Percentiles rank a stretch among this genome's conserved stretches.
phyloP scores from a whole-genome alignment of 192 early-diverging fungal genomes.

The Podila horticola region DNA sequence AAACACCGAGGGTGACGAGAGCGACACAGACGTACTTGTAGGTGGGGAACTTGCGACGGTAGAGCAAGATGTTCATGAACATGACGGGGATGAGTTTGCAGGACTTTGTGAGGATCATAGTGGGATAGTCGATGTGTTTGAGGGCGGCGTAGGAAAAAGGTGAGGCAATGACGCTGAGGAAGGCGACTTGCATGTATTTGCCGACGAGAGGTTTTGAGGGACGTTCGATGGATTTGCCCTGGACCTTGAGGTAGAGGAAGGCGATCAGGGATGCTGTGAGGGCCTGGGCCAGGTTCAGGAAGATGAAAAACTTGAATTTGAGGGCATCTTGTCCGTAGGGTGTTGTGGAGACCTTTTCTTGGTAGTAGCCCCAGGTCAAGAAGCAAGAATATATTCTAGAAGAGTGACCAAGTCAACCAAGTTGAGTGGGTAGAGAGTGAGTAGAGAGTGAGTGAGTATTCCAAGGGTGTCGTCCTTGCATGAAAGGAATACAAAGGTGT shows the following conservation, averaged over 20 bases:
- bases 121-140: conserved; percentile 96
- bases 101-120: conserved; percentile 95
- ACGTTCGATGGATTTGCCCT: conserved; percentile 47
- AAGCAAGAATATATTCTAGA: conserved; percentile 93
- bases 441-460: not conserved
- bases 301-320: conserved; percentile 90
- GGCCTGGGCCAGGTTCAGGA: conserved; percentile 90
- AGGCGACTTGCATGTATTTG: conserved; percentile 81
- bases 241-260: conserved; percentile 74
- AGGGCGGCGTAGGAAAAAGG: conserved; percentile 95
- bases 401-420: not conserved
- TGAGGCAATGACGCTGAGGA: conserved; percentile 79
- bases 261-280: conserved; percentile 81
- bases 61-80: conserved; percentile 94
- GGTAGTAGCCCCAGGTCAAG: conserved; percentile 94
- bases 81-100: conserved; percentile 97
- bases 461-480: not conserved
- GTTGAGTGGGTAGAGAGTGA: no score
- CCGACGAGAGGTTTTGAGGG: conserved; percentile 53
- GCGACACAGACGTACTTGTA: conserved; percentile 90
- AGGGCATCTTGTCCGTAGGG: conserved; percentile 74
- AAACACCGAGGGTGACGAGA: conserved; percentile 92
- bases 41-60: conserved; percentile 85
- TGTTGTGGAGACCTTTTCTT: conserved; percentile 91
- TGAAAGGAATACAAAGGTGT: no score